These are phyloP conservation scores for Penicillium concentricum DNA, from an alignment of 2,329 filamentous ascomycete genomes.

Conservation along the genomic window DNA sequence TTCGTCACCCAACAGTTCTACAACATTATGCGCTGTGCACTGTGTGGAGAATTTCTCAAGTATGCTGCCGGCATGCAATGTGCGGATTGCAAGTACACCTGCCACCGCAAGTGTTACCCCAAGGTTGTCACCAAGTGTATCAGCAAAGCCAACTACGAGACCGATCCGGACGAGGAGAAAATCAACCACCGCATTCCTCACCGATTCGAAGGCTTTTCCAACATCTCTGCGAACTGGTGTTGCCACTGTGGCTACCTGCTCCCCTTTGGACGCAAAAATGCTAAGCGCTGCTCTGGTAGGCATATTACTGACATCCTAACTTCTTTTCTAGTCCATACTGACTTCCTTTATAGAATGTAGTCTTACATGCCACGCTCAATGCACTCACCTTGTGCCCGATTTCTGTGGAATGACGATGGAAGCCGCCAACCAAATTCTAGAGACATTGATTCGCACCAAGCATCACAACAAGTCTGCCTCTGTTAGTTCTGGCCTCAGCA, in stretches of 20 bases:
- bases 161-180: slow-evolving; percentile 97
- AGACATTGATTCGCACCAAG: slow-evolving; percentile 79
- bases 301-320: background rate
- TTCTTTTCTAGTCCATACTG: slow-evolving; percentile 10
- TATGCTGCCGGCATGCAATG: slow-evolving; percentile 99
- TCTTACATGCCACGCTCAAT: slow-evolving; percentile 86
- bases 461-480: slow-evolving; percentile 61
- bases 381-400: slow-evolving; percentile 92
- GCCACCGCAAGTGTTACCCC: slow-evolving; percentile 93
- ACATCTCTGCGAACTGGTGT: slow-evolving; percentile 98
- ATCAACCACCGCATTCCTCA: slow-evolving; percentile 99
- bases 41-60: slow-evolving; percentile 97
- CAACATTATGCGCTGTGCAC: slow-evolving; percentile 99
- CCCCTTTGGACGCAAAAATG: slow-evolving; percentile 92
- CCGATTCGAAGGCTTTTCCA: slow-evolving; percentile 93
- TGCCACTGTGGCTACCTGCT: slow-evolving; percentile 97
- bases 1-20: slow-evolving; percentile 99
- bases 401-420: slow-evolving; percentile 99
- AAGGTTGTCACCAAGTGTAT: slow-evolving; percentile 99
- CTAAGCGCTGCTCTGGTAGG: slow-evolving; percentile 81
- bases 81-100: slow-evolving; percentile 99
- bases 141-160: slow-evolving; percentile 98
- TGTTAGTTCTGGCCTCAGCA: slow-evolving; percentile 57
- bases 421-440: slow-evolving; percentile 87
- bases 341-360: slow-evolving; percentile 66